Evolutionary conservation across 2,329 filamentous ascomycete genomes (phyloP).

Genomic region (Xylariaceae sp.): DNA sequence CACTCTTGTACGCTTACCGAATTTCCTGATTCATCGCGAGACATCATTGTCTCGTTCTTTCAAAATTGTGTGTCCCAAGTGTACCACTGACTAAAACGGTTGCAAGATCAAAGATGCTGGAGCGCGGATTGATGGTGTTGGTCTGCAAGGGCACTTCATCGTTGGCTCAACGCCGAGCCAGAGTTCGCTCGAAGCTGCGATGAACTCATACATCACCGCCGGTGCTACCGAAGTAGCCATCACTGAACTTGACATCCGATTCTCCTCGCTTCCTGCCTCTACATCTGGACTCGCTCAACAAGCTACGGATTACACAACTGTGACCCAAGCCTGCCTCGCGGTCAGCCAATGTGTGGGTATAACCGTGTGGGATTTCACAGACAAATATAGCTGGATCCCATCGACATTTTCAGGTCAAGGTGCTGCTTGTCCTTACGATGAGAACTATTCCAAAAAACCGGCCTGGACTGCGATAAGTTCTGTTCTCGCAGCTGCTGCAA

Average conservation of each 20-base stretch:
- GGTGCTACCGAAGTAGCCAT: constrained; percentile 54
- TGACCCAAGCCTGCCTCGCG: constrained; percentile 36
- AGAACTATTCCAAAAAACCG: constrained; percentile 37
- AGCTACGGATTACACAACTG: constrained; percentile 43
- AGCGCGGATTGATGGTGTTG: constrained; percentile 60
- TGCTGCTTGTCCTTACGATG: constrained; percentile 38
- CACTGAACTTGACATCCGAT: constrained; percentile 61
- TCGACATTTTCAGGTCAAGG: constrained; percentile 36
- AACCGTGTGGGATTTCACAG: constrained; percentile 42
- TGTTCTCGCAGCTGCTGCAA: constrained; percentile 34
- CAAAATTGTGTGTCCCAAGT: no score
- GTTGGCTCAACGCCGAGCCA: constrained; percentile 50
- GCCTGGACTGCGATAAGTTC: constrained; percentile 37
- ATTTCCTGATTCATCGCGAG: no score
- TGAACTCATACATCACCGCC: constrained; percentile 49
- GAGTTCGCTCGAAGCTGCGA: constrained; percentile 42
- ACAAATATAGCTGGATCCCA: constrained; percentile 43
- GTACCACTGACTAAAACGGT: no score
- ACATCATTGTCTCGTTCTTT: no score
- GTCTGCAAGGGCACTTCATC: constrained; percentile 60
- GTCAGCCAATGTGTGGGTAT: constrained; percentile 39
- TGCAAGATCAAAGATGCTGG: constrained; percentile 43
- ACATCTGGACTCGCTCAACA: constrained; percentile 43
- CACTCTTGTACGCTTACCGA: constrained; percentile 11
- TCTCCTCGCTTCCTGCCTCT: constrained; percentile 43